Base-by-base conservation (phyloP, 2,329 filamentous ascomycete genomes). In the Paecilomyces formosus region DNA sequence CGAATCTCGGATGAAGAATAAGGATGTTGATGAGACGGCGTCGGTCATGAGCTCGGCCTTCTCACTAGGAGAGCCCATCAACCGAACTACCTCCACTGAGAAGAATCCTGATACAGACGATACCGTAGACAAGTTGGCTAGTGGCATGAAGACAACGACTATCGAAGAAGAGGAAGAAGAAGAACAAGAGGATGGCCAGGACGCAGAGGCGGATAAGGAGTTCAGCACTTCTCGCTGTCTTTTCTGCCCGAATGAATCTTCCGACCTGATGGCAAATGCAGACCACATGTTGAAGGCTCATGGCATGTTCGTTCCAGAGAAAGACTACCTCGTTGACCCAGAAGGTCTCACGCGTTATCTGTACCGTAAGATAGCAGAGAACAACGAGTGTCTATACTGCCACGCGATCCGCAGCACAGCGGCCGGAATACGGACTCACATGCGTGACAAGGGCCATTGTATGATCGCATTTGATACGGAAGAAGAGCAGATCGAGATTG, bases 371-470 rank as follows among this genome's bases (percentile, higher is more conserved):
- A 87, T 99, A 49, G 83, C 87, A 61, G 84, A 91, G 60, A 85
- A 88, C 61, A 86, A 91, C 70, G 88, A 96, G 73, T 99, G 94
- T 72, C 75, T 99, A 53, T 92, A 87, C 70, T 99, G 94, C 72
- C 88, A 89, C 70, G 95, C 94, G 74, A 75, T 88, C 51, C 90
- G 94, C 70, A 85, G 87, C 62, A 92, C 87, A 12, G 81, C 88
- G 0, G 86, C 87, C 58, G 93, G 90, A 18, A 85, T 92, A 26
- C 92, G 97, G 71, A 97, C 92, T 0, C 94, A 99, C 73, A 99
- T 99, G 94, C 87, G 91, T 52, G 94, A 99, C 72, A 93, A 92
- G 71, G 89, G 91, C 0, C 94, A 99, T 76, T 97, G 93, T 82
- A 96, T 92, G 83, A 95, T 99, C 65, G 92, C 91, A 0, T 99